Base-by-base conservation (phyloP, 139 green algal genomes). In the Medakamo hakoo region DNA sequence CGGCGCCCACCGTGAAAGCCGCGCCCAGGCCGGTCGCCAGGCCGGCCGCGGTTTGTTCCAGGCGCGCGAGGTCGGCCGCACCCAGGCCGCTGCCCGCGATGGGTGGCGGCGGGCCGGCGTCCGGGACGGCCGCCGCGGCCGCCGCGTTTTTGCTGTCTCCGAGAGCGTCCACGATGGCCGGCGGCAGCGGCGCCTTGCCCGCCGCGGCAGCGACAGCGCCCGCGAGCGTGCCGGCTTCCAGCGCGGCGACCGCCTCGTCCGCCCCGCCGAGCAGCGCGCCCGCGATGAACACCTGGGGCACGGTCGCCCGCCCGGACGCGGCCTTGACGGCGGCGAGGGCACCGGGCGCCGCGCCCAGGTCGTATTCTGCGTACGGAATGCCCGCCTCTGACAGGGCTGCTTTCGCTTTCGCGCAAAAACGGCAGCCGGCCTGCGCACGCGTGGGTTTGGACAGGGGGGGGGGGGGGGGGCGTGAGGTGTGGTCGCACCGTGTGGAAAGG, bases 191-290 rank as follows among this genome's bases (percentile, higher is more conserved):
- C 16, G 61, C 28, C 30, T 63, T 27, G 2, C 48, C 58, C 19
- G 29, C 24, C 19, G 59, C 55, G n/a, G 25, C 3, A 2, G 68
- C 61, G 27, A 89, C 63, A 26, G 63, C 52, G 26, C 65, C 3
- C 24, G 65, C 14, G 26, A 89, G 70, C 22, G 56, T 65, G 31
- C 79, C 79, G 27, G 71, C 57, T 14, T 59, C 32, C 3, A 89
- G 30, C 27, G 63, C 25, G 0, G 63, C 48, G 4, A 75, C 1
- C 40, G 89, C 31, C 2, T 79, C 82, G n/a, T 87, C 73, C 3
- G 79, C 78, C n/a, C 88, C 88, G 5, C 88, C 88, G 4, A 96
- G 27, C 26, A 80, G 75, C 2, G 32, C n/a, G 18, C 86, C 82
- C 1, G 60, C 71, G 4, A 89, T 67, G 65, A 88, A 96, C 1